Base-by-base conservation (phyloP, 352 stramenopile species). In the Globisporangium carolinianum region DNA sequence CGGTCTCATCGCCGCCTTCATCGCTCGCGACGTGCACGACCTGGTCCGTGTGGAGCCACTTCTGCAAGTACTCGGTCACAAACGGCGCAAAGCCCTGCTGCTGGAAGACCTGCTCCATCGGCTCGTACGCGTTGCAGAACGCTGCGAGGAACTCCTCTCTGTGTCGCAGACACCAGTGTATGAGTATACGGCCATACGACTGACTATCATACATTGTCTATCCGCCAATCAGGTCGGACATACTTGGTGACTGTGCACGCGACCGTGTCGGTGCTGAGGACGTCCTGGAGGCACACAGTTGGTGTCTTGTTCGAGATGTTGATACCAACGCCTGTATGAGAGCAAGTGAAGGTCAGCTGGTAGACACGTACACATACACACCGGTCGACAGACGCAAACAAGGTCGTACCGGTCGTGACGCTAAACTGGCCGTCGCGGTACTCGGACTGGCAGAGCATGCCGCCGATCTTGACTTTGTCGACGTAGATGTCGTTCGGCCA, bases 401-500 rank as follows among this genome's bases (percentile, higher is more conserved):
- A 18, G 15, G 7, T n/a, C 45, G 15, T 54, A 89, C 79, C 85
- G 36, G 87, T 96, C 24, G 86, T 96, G 58, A 96, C 78, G 39
- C 68, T 76, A 67, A 95, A 96, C 51, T 70, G 67, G 43, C 78
- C 73, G 63, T 95, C 72, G 45, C 71, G 69, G 66, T 84, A 95
- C 67, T 93, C 81, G 46, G 85, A 95, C 65, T 96, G 88, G 62
- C 87, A 97, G 24, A 97, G 63, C 53, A 97, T 94, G 41, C 88
- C 88, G 60, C 82, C 86, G 61, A 97, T 94, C 69, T 97, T 97
- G 71, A 87, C 73, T 55, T 80, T 79, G 61, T 94, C 73, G 37
- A 80, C 86, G 68, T 97, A 97, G 43, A 97, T 95, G 67, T 97
- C 88, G 64, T 97, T 97, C 24, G 88, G 88, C 88, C 88, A 97